Conservation (phyloP, 371 early-diverging fungal species). For the Basidiobolus meristosporus region DNA sequence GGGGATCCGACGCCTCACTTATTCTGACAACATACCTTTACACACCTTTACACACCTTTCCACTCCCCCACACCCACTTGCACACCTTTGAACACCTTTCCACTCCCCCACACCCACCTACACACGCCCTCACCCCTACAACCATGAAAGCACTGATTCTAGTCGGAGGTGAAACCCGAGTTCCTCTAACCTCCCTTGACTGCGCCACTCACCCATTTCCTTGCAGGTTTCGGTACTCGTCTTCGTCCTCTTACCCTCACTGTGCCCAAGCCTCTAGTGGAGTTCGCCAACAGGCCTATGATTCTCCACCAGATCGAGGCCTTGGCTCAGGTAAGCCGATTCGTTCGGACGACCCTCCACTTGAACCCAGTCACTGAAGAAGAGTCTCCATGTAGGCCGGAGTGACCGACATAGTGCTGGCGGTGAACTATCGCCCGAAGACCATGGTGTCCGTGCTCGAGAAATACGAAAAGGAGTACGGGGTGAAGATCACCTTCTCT, state of each 20-base stretch:
- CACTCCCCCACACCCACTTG: too few species aligned
- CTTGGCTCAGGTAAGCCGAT: slow-evolving; percentile 69
- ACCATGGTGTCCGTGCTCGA: slow-evolving; percentile 75
- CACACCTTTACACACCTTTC: too few species aligned
- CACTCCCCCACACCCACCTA: too few species aligned
- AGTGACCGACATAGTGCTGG: slow-evolving; percentile 93
- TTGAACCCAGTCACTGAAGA: too few species aligned
- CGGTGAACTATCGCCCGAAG: slow-evolving; percentile 97
- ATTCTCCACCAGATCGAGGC: slow-evolving; percentile 98
- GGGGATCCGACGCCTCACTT: too few species aligned
- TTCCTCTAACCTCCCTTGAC: too few species aligned
- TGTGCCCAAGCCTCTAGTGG: slow-evolving; percentile 96
- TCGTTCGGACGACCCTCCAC: too few species aligned
- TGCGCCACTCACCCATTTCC: too few species aligned
- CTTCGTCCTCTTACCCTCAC: slow-evolving; percentile 96
- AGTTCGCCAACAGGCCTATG: slow-evolving; percentile 98
- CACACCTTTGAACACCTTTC: too few species aligned
- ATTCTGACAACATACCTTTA: too few species aligned
- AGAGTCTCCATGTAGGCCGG: slow-evolving; percentile 51
- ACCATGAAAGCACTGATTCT: slow-evolving; percentile 94
- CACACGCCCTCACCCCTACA: too few species aligned
- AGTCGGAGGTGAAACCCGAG: slow-evolving; percentile 70
- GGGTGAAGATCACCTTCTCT: slow-evolving; percentile 89
- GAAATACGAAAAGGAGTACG: slow-evolving; percentile 70
- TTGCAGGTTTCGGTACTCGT: slow-evolving; percentile 92